A percentile compares a stretch with the other conserved stretches of the same genome.
Conservation (phyloP, 1,284 basidiomycete genomes). For the Flammula alnicola region DNA sequence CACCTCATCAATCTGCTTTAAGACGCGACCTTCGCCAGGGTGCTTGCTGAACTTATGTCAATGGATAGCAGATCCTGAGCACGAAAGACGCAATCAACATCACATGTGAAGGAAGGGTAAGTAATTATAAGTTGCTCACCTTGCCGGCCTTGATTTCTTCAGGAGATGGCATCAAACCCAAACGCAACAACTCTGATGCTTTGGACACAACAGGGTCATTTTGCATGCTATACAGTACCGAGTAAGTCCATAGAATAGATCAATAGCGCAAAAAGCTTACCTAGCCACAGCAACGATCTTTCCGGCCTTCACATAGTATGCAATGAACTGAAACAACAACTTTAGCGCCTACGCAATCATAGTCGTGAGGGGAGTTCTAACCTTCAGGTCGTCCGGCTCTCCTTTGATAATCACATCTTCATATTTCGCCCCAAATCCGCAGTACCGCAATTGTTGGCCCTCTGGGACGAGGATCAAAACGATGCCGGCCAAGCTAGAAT, state of each 20-base stretch:
- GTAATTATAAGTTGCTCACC: constrained; percentile 43
- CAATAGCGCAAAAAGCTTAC: constrained; percentile 32
- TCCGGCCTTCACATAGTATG: constrained; percentile 83
- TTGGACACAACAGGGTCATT: constrained; percentile 84
- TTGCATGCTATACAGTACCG: constrained; percentile 63
- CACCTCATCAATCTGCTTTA: no score
- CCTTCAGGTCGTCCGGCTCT: constrained; percentile 80
- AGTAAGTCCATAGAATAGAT: background rate
- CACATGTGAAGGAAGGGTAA: background rate
- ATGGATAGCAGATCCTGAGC: constrained; percentile 14
- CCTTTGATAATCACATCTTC: constrained; percentile 84
- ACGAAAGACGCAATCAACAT: constrained; percentile 1
- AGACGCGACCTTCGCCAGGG: background rate
- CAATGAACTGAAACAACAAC: constrained; percentile 64
- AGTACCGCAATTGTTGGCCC: constrained; percentile 73
- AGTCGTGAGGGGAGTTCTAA: no score
- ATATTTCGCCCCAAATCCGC: constrained; percentile 69
- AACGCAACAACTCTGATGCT: constrained; percentile 79
- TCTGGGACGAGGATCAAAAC: constrained; percentile 29
- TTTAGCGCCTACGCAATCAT: no score
- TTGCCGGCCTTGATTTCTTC: constrained; percentile 74
- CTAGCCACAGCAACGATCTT: constrained; percentile 84
- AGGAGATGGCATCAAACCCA: constrained; percentile 82
- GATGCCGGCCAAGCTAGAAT: constrained; percentile 1
- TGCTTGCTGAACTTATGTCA: constrained; percentile 15